Conservation (phyloP, 2,329 filamentous ascomycete species). For the Aspergillus candidus region DNA sequence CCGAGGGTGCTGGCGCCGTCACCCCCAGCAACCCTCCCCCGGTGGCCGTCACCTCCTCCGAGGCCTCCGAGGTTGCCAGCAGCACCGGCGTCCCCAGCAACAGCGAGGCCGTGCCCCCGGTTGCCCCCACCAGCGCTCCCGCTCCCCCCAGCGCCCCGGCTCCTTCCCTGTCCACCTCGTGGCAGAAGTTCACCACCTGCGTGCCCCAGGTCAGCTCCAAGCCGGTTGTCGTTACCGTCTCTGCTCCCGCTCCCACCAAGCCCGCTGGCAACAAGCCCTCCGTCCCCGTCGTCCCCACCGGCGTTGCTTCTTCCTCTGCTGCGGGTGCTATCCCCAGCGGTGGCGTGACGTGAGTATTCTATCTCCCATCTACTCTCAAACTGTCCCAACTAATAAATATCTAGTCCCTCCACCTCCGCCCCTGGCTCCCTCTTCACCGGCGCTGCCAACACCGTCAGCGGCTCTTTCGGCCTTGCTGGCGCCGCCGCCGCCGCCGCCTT, state of each 20-base stretch:
- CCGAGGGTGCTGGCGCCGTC: conserved; percentile 17
- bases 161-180: conserved; percentile 20
- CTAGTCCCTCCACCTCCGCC: conserved; percentile 15
- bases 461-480: conserved; percentile 27
- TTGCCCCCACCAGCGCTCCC: conserved; percentile 10
- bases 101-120: conserved; percentile 13
- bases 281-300: conserved; percentile 16
- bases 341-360: conserved; percentile 15
- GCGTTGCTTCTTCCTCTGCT: conserved; percentile 9
- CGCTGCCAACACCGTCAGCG: conserved; percentile 23
- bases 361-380: too few species aligned
- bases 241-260: conserved; percentile 1
- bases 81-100: conserved; percentile 8
- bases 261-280: conserved; percentile 10
- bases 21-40: background rate
- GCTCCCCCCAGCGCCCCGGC: conserved; percentile 10
- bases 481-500: conserved; percentile 26
- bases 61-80: conserved; percentile 2
- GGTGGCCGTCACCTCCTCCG: background rate
- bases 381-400: background rate
- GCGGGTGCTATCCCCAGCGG: conserved; percentile 5
- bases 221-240: conserved; percentile 20
- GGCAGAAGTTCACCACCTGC: conserved; percentile 24
- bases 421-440: conserved; percentile 21
- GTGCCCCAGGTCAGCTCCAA: conserved; percentile 28